Evolutionary conservation across 192 early-diverging fungal species (phyloP).

Genomic region (Mortierella hygrophila): DNA sequence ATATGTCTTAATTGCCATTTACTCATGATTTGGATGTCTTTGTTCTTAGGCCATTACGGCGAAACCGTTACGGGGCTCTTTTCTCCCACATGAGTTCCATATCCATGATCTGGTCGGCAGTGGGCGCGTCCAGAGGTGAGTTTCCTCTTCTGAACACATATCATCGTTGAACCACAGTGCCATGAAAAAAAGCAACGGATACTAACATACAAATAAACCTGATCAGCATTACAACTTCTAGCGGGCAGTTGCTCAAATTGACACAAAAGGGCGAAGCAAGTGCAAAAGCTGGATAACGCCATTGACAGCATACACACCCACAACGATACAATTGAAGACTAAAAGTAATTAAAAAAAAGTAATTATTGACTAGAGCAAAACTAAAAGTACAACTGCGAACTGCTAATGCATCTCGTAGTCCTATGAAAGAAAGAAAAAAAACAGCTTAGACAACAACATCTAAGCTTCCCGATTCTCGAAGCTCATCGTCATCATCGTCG

Average conservation of each 20-base stretch:
- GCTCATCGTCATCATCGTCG: constrained; percentile 21
- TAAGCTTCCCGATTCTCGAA: constrained; percentile 41
- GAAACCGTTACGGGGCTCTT: constrained; percentile 54
- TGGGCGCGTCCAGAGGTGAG: constrained; percentile 63
- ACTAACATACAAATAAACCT: background rate
- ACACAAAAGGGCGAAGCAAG: constrained; percentile 60
- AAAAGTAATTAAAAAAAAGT: background rate
- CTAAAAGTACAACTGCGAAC: background rate
- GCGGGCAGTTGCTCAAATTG: constrained; percentile 59
- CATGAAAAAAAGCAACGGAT: too few relatives aligned
- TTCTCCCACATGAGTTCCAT: constrained; percentile 58
- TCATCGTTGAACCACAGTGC: background rate
- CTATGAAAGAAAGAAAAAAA: background rate
- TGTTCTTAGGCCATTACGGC: constrained; percentile 45
- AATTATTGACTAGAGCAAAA: background rate
- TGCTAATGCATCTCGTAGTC: background rate
- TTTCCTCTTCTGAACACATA: background rate
- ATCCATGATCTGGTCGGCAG: constrained; percentile 64
- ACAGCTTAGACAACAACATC: constrained; percentile 39
- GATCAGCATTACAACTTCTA: constrained; percentile 48
- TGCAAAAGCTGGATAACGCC: constrained; percentile 24
- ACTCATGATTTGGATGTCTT: background rate
- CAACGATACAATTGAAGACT: background rate
- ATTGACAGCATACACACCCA: background rate
- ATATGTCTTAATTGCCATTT: background rate